A percentile compares a stretch with the other conserved stretches of the same genome.
Conservation (phyloP, 192 early-diverging fungal species). For the Gryganskiella cystojenkinii region DNA sequence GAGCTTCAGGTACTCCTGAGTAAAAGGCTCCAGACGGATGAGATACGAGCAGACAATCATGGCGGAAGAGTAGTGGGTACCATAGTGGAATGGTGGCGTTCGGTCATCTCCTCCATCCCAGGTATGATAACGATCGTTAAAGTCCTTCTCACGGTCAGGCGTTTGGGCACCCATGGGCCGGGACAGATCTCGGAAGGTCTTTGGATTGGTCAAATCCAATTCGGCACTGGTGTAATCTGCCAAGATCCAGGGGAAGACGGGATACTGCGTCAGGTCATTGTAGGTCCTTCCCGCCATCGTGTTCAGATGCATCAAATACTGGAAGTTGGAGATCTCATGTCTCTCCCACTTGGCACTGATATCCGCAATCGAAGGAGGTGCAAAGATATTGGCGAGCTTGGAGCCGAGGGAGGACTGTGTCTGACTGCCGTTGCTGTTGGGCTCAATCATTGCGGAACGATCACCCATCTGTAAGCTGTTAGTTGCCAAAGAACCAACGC, state of each 20-base stretch:
- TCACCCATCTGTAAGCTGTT: conserved; percentile 62
- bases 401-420: conserved; percentile 54
- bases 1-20: conserved; percentile 79
- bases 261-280: conserved; percentile 95
- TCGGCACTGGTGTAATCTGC: conserved; percentile 80
- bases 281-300: conserved; percentile 86
- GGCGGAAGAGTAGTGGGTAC: conserved; percentile 97
- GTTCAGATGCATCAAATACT: conserved; percentile 96
- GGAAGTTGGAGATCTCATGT: conserved; percentile 93
- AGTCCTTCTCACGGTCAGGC: conserved; percentile 70
- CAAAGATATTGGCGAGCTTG: conserved; percentile 71
- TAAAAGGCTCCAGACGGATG: conserved; percentile 92
- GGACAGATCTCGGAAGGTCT: conserved; percentile 87
- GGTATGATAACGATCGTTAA: conserved; percentile 68
- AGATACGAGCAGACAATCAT: conserved; percentile 91
- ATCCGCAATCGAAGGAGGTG: conserved; percentile 68
- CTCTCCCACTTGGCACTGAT: conserved; percentile 86
- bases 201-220: conserved; percentile 83
- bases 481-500: conserved; percentile 57
- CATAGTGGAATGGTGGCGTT: conserved; percentile 86
- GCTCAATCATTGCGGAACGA: conserved; percentile 46
- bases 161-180: conserved; percentile 93
- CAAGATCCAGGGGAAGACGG: conserved; percentile 96
- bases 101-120: conserved; percentile 66
- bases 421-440: conserved; percentile 42